Percentiles rank a stretch among this genome's conserved stretches.
Evolutionary conservation across 2,329 filamentous ascomycete genomes (phyloP).

Genomic region (Claviceps sp.): DNA sequence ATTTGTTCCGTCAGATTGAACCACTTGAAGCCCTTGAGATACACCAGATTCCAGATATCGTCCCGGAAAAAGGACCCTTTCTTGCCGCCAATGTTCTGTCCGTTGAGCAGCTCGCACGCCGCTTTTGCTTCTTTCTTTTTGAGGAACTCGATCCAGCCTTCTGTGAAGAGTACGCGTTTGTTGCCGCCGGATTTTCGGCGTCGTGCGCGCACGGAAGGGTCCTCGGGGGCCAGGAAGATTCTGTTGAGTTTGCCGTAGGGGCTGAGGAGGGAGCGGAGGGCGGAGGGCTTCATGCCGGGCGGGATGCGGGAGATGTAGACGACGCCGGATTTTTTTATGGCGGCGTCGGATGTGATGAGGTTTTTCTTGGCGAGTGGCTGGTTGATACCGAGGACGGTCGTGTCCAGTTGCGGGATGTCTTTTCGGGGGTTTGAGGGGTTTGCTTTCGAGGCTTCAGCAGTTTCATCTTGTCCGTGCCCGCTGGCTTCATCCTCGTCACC

Average conservation of each 20-base stretch:
- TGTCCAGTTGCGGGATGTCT: conserved; percentile 16
- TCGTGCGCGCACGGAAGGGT: conserved; percentile 48
- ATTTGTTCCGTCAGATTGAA: conserved; percentile 62
- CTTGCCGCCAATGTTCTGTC: conserved; percentile 66
- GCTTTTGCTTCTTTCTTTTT: conserved; percentile 64
- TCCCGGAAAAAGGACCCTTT: conserved; percentile 75
- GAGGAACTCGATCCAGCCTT: conserved; percentile 78
- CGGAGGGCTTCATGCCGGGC: conserved; percentile 76
- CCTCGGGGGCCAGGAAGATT: conserved; percentile 68
- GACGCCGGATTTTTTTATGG: conserved; percentile 62
- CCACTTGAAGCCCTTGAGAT: conserved; percentile 79
- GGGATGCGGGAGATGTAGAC: conserved; percentile 75
- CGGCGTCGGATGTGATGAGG: conserved; percentile 48
- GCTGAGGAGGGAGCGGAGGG: conserved; percentile 60
- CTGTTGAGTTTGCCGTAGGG: conserved; percentile 65
- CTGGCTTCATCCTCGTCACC: not conserved
- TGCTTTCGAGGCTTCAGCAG: conserved; percentile 12
- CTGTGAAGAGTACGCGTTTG: conserved; percentile 68
- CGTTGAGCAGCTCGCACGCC: conserved; percentile 65
- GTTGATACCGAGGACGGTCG: conserved; percentile 32
- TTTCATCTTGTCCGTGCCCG: not conserved
- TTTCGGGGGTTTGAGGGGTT: conserved; percentile 8
- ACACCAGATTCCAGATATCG: conserved; percentile 75
- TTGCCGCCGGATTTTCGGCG: conserved; percentile 64
- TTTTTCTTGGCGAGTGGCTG: conserved; percentile 52